These are phyloP conservation scores for Monosporozyma solicola DNA, from an alignment of 805 yeast species.

Conservation along the genomic window DNA sequence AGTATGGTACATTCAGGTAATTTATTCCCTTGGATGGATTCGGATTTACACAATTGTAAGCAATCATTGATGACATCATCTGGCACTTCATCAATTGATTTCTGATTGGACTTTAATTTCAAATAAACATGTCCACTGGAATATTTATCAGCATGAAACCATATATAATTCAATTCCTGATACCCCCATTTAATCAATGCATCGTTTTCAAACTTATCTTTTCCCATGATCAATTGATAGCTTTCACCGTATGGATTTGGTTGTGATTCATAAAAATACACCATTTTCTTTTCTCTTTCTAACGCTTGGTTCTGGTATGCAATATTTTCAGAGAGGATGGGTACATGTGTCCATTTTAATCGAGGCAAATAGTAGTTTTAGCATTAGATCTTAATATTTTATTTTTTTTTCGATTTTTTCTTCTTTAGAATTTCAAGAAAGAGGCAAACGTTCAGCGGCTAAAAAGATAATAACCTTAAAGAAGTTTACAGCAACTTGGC, in stretches of 20 bases:
- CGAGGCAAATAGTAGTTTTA: not conserved
- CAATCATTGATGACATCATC: conserved; percentile 43
- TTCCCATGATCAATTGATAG: conserved; percentile 44
- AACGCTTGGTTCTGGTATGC: not conserved
- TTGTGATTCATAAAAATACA: conserved; percentile 23
- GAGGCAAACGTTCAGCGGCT: conserved; percentile 8
- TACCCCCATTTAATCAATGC: conserved; percentile 52
- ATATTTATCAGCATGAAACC: conserved; percentile 76
- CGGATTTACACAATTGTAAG: conserved; percentile 68
- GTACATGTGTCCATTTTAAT: not conserved
- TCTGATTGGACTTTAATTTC: conserved; percentile 41
- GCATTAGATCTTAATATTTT: not conserved
- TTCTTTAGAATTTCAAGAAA: no score
- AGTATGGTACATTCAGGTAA: conserved; percentile 55
- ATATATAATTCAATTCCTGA: conserved; percentile 45
- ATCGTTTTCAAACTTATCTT: conserved; percentile 64
- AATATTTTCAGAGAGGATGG: not conserved
- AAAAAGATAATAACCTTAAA: conserved; percentile 1
- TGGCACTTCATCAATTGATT: conserved; percentile 41
- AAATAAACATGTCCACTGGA: conserved; percentile 74
- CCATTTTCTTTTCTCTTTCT: conserved; percentile 11
- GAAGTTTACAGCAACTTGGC: not conserved
- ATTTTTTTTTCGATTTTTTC: not conserved
- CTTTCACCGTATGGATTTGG: conserved; percentile 10
- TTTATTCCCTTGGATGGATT: conserved; percentile 70